Evolutionary conservation across 2,329 filamentous ascomycete genomes (phyloP).

Genomic region (Pyrenophora tritici-repentis): DNA sequence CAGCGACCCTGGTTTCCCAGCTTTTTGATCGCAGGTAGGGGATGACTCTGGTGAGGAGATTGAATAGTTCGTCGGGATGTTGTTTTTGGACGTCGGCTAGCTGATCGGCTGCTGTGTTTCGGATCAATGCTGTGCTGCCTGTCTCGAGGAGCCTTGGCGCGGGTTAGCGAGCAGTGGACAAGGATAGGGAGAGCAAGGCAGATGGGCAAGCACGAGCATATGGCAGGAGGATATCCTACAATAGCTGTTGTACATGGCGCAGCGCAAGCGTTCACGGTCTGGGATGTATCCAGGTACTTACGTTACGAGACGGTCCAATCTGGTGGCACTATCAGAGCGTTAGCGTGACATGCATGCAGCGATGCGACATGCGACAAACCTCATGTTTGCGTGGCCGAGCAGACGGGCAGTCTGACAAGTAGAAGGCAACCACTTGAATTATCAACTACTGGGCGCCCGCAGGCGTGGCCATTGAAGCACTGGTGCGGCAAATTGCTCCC

Average conservation of each 20-base stretch:
- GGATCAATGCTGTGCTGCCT: constrained; percentile 92
- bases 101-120: constrained; percentile 95
- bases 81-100: constrained; percentile 97
- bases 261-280: constrained; percentile 6
- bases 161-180: constrained; percentile 27
- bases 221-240: background rate
- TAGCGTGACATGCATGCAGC: constrained; percentile 40
- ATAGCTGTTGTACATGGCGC: background rate
- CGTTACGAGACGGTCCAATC: constrained; percentile 48
- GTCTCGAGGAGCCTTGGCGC: constrained; percentile 84
- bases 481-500: constrained; percentile 1
- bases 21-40: constrained; percentile 93
- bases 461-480: constrained; percentile 29
- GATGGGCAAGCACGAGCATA: background rate
- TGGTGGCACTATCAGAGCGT: constrained; percentile 44
- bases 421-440: constrained; percentile 19
- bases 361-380: constrained; percentile 29
- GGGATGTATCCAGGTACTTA: constrained; percentile 31
- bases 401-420: constrained; percentile 14
- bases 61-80: constrained; percentile 96
- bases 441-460: constrained; percentile 35
- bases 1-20: constrained; percentile 94
- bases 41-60: constrained; percentile 89
- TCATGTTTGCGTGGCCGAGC: constrained; percentile 28
- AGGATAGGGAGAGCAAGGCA: constrained; percentile 1